Evolutionary conservation across 1,139 yeast species (phyloP), one percentile per base, ranked within the genome.

Genomic region (Geotrichum carabidarum): DNA sequence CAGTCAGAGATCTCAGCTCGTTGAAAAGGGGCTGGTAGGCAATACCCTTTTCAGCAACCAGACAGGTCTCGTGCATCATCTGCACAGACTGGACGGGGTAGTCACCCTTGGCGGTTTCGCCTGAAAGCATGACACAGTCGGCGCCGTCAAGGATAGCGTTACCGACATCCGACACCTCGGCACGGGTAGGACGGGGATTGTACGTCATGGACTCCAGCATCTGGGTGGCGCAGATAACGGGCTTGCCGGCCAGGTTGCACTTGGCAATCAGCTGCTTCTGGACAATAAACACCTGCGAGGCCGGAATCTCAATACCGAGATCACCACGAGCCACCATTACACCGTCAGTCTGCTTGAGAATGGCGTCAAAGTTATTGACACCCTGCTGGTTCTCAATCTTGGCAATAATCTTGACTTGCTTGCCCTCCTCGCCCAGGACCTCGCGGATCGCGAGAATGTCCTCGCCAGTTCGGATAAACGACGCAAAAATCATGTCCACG

Each of bases 291-390:
- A 93, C 99, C 80, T 91, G 95, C 63, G 97, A 94, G 64, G 99
- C 98, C 65, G 99, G 99, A 70, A 93, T 93, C 80, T 93, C 99
- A 71, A 93, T 93, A 81, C 99, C 99, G 71, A 93, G 82, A 74
- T 94, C 99, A 81, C 99, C 99, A 78, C 99, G 85, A 69, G 99
- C 99, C 72, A 93, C 98, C 99, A 93, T 93, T 71, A 93, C 97
- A 81, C 98, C 99, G 73, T 94, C 99, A 61, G 99, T 93, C 74
- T 84, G 95, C 68, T 74, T 74, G 73, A 93, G 84, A 71, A 93
- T 93, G 61, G 88, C 97, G 74, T 93, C 99, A 73, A 93, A 93
- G 84, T 93, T 93, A 85, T 93, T 90, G 70, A 93, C 98, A 80
- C 99, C 99, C 78, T 93, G 99, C 79, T 91, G 97, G 80, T 90